Percentiles rank a stretch among this genome's conserved stretches.
These are phyloP conservation scores for Metarhizium humberi DNA, from an alignment of 2,329 filamentous ascomycete species.

Conservation along the genomic window DNA sequence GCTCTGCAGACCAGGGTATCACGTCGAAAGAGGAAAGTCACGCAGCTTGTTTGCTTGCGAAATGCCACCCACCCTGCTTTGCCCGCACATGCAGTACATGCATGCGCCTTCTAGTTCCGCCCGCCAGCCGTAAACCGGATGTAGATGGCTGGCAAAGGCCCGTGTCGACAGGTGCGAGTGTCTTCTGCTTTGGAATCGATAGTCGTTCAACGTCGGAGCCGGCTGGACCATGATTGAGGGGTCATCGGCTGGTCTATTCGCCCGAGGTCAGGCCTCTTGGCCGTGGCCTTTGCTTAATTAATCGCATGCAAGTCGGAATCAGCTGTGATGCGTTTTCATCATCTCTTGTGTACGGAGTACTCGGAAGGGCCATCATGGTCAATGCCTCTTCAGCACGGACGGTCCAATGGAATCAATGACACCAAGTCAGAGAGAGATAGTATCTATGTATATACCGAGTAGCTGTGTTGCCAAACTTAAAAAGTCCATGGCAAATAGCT, in stretches of 20 bases:
- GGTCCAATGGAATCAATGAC: too few species aligned
- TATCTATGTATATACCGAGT: too few species aligned
- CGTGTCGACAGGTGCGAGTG: background rate
- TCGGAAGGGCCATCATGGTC: too few species aligned
- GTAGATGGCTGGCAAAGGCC: background rate
- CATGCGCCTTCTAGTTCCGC: background rate
- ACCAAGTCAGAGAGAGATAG: too few species aligned
- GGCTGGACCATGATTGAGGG: background rate
- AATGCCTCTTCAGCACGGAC: too few species aligned
- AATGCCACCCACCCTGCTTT: slow-evolving; percentile 5
- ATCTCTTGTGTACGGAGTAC: too few species aligned
- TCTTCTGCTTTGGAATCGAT: background rate
- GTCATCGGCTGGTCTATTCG: background rate
- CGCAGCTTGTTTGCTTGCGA: slow-evolving; percentile 3
- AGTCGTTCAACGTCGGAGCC: background rate
- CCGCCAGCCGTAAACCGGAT: background rate
- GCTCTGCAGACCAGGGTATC: slow-evolving; percentile 1
- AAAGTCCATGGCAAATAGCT: too few species aligned
- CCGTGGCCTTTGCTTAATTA: background rate
- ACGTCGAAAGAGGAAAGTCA: slow-evolving; percentile 7
- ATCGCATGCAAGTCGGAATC: background rate
- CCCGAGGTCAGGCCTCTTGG: background rate
- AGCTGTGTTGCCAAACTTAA: too few species aligned
- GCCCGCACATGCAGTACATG: background rate
- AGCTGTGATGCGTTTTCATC: background rate